Base-by-base conservation (phyloP, 2,329 filamentous ascomycete species). In the Rutstroemia sp. region DNA sequence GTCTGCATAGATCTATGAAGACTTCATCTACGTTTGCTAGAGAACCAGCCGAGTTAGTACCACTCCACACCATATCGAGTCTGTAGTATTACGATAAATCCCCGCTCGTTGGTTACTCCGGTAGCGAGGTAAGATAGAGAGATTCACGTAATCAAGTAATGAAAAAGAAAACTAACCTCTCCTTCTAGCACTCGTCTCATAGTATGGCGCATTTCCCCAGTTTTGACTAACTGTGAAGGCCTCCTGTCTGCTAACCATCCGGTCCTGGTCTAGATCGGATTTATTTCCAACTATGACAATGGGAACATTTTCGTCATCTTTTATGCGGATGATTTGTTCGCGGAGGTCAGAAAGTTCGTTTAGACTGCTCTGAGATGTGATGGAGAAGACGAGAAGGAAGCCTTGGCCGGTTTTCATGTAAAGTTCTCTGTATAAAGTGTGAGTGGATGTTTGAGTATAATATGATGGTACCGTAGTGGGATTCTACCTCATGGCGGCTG, bases 351-450 rank as follows among this genome's bases (percentile, higher is more conserved):
- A 76, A n/a, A 89, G 77, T 69, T 89, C 86, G 65, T 81, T 78
- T 38, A 89, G 75, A 48, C 83, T 87, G 60, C 81, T 84, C 67
- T 80, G 78, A 67, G 81, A 86, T 42, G 86, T 88, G 65, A 89
- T 88, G 65, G 82, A 86, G 73, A 88, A 89, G 60, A 89, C 86
- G 41, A 89, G 79, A 51, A 89, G 80, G 69, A 89, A 89, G 12
- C 86, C 86, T 74, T 88, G 84, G 61, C 84, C 86, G 61, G 86
- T 84, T 69, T 87, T 87, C 83, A 89, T 88, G 70, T 89, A 87
- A 57, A 87, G 73, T 69, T 87, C 84, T 72, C 83, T 81, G 48
- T 25, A 27, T n/a, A 14, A n/a, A 3, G 17, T n/a, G 17, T 9
- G 9, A 17, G 3, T 52, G 7, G 21, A 7, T 21, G 10, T 23